Percentiles rank a stretch among this genome's conserved stretches.
These are phyloP conservation scores for Canavalia ensiformis DNA, from an alignment of 306 rosid species.

Conservation along the genomic window DNA sequence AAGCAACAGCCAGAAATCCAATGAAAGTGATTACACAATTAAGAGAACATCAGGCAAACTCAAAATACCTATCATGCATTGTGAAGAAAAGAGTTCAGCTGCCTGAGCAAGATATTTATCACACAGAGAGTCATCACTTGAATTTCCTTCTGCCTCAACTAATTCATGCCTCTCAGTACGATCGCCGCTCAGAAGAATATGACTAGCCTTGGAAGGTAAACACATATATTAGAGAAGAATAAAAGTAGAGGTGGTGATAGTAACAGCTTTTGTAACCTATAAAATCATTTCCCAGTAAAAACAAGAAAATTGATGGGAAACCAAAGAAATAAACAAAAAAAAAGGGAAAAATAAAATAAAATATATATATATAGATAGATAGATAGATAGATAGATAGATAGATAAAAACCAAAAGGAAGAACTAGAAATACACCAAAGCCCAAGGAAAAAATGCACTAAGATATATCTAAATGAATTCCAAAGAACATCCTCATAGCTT, in stretches of 20 bases:
- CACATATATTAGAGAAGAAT: conserved; percentile 44
- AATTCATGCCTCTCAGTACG: conserved; percentile 73
- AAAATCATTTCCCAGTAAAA: background rate
- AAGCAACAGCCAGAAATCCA: conserved; percentile 23
- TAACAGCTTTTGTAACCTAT: background rate
- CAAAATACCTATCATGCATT: conserved; percentile 66
- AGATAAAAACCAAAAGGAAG: background rate
- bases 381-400: background rate
- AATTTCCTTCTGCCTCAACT: conserved; percentile 74
- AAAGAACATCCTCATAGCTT: background rate
- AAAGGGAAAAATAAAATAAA: background rate
- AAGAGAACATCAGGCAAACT: conserved; percentile 35
- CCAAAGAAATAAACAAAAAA: conserved; percentile 7
- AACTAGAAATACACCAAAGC: background rate
- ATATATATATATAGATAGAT: background rate
- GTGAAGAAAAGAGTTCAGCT: conserved; percentile 61
- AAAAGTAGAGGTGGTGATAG: conserved; percentile 20
- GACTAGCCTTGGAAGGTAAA: conserved; percentile 69
- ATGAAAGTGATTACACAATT: conserved; percentile 23
- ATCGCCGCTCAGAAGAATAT: conserved; percentile 72
- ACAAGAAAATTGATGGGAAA: background rate
- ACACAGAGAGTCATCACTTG: conserved; percentile 63
- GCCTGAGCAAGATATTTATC: conserved; percentile 74
- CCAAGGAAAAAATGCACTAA: conserved; percentile 12
- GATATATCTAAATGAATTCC: background rate